Evolutionary conservation across 352 stramenopile genomes (phyloP).

Genomic region (Globisporangium perplexum): DNA sequence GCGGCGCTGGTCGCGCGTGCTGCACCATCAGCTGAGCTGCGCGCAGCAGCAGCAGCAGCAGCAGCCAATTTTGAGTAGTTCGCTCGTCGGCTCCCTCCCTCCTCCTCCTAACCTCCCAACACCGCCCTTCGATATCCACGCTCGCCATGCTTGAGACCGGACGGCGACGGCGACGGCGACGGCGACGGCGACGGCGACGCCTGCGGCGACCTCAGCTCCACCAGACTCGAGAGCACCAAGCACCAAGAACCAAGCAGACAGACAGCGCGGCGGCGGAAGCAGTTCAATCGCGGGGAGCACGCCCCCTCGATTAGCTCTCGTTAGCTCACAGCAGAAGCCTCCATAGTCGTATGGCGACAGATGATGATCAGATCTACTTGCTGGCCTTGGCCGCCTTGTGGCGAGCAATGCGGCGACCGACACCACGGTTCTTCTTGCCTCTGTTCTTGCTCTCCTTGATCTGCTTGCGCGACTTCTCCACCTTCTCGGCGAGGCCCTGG

Average conservation of each 20-base stretch:
- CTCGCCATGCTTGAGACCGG: not conserved
- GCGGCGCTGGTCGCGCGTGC: constrained; percentile 24
- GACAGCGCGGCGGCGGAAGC: not conserved
- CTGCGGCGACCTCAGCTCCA: no score
- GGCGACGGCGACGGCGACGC: not conserved
- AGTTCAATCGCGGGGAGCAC: not conserved
- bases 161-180: not conserved
- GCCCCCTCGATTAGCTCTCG: constrained; percentile 12
- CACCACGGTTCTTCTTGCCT: constrained; percentile 96
- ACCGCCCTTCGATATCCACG: not conserved
- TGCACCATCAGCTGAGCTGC: constrained; percentile 36
- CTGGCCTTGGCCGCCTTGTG: constrained; percentile 99
- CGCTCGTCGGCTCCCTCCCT: not conserved
- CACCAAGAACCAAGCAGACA: not conserved
- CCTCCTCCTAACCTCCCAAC: not conserved
- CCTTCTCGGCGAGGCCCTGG: constrained; percentile 90
- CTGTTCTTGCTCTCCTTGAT: constrained; percentile 99
- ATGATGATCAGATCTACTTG: constrained; percentile 72
- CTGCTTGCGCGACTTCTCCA: constrained; percentile 97
- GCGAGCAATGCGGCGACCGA: constrained; percentile 96
- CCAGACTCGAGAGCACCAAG: no score
- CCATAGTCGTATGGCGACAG: constrained; percentile 13
- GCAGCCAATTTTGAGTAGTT: constrained; percentile 1
- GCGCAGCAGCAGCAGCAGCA: not conserved
- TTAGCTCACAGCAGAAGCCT: constrained; percentile 22